These are phyloP conservation scores for Aspergillus sp. DNA, from an alignment of 2,329 filamentous ascomycete species.

Conservation along the genomic window DNA sequence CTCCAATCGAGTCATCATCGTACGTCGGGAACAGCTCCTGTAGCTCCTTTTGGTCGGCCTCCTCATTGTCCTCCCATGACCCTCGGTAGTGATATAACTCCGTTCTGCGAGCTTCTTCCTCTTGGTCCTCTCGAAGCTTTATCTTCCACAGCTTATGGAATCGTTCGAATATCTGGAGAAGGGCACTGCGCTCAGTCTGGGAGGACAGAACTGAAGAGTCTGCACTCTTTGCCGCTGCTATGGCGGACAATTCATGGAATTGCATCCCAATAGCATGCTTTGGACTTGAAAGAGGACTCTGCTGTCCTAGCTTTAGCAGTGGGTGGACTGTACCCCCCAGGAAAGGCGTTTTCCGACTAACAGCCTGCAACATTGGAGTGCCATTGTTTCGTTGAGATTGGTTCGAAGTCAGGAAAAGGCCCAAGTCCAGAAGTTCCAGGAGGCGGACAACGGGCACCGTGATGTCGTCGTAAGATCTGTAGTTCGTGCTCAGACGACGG, in stretches of 20 bases:
- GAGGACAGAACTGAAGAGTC: conserved; percentile 30
- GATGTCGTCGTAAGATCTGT: conserved; percentile 76
- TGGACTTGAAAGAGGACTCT: conserved; percentile 6
- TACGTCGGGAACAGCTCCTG: conserved; percentile 73
- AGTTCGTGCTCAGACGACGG: conserved; percentile 58
- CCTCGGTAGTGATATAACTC: conserved; percentile 80
- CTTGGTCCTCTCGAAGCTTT: conserved; percentile 65
- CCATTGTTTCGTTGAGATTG: conserved; percentile 9
- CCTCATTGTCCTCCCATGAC: conserved; percentile 65
- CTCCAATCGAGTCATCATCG: conserved; percentile 44
- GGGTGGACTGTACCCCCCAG: conserved; percentile 23
- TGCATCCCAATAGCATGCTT: conserved; percentile 25
- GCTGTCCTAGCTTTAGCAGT: conserved; percentile 5
- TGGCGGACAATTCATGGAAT: conserved; percentile 29
- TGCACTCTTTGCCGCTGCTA: conserved; percentile 25
- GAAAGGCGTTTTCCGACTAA: conserved; percentile 32
- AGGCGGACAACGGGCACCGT: conserved; percentile 69
- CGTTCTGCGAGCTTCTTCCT: conserved; percentile 60
- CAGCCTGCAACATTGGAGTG: conserved; percentile 14
- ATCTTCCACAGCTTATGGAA: conserved; percentile 75
- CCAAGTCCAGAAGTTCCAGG: conserved; percentile 67
- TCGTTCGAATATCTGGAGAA: conserved; percentile 59
- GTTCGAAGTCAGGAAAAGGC: conserved; percentile 51
- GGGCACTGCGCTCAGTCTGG: conserved; percentile 39
- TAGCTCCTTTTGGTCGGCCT: conserved; percentile 64